phyloP scores from a whole-genome alignment of 768 basidiomycete genomes.

The Lentinus tigrinus region DNA sequence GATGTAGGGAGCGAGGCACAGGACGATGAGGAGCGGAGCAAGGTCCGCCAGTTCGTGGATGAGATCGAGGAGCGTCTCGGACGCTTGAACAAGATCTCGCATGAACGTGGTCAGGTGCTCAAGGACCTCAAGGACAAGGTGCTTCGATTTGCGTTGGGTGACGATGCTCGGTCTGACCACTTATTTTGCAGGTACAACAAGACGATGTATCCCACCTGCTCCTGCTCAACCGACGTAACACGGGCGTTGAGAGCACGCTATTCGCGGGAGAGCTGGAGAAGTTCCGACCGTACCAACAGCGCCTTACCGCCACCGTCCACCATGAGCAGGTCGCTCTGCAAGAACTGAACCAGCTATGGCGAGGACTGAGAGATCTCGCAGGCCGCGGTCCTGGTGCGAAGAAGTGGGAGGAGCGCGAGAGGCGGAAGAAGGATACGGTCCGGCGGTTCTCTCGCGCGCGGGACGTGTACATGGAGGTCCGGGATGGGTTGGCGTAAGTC shows the following conservation, averaged over 20 bases:
- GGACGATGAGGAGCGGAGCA: conserved; percentile 65
- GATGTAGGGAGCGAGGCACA: conserved; percentile 60
- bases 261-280: conserved; percentile 96
- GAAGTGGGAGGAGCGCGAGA: conserved; percentile 82
- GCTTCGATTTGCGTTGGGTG: neutral
- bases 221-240: conserved; percentile 84
- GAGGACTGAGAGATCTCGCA: conserved; percentile 66
- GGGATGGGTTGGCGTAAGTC: conserved; percentile 81
- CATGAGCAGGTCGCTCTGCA: conserved; percentile 73
- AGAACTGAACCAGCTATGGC: conserved; percentile 76
- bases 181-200: conserved; percentile 67
- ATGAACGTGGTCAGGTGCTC: conserved; percentile 81
- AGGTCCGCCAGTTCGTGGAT: conserved; percentile 62
- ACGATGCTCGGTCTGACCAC: neutral
- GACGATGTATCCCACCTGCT: conserved; percentile 97
- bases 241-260: conserved; percentile 78
- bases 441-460: conserved; percentile 71
- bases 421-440: conserved; percentile 71
- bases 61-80: conserved; percentile 81
- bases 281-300: conserved; percentile 87
- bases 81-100: conserved; percentile 76
- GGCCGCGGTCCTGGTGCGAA: conserved; percentile 75
- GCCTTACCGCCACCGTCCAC: conserved; percentile 73
- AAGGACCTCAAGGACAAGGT: conserved; percentile 98
- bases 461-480: conserved; percentile 84